Evolutionary conservation across 1,284 basidiomycete species (phyloP).

Genomic region (Cutaneotrichosporon arboriforme): DNA sequence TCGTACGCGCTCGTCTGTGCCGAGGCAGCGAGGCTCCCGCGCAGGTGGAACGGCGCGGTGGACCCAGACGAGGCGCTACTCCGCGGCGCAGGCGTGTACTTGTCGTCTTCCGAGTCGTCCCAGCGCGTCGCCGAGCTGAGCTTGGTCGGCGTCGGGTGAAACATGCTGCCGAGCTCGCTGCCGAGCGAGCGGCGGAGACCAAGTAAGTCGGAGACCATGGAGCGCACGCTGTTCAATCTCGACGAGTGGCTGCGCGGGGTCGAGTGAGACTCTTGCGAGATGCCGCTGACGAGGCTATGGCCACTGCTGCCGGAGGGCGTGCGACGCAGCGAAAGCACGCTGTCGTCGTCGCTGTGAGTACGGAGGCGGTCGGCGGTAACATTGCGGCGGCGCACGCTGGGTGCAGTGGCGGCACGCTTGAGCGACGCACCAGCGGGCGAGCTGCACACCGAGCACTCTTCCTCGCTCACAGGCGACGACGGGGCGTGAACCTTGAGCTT

Average conservation of each 20-base stretch:
- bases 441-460: too few relatives aligned
- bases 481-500: neutral
- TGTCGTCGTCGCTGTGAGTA: neutral
- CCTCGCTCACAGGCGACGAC: too few relatives aligned
- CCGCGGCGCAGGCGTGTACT: too few relatives aligned
- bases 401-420: too few relatives aligned
- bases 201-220: conserved; percentile 12
- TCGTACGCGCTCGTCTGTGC: conserved; percentile 5
- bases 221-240: conserved; percentile 15
- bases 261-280: neutral
- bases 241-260: neutral
- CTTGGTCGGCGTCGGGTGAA: neutral
- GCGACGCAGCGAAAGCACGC: too few relatives aligned
- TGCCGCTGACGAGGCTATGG: neutral
- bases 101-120: too few relatives aligned
- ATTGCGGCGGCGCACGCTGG: neutral
- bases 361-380: neutral
- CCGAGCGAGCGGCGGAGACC: conserved; percentile 24
- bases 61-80: neutral
- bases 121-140: neutral
- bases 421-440: too few relatives aligned
- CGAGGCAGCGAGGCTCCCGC: neutral
- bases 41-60: conserved; percentile 6
- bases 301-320: too few relatives aligned
- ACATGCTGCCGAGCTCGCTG: conserved; percentile 23